Evolutionary conservation across 2,329 filamentous ascomycete genomes (phyloP), one percentile per base, ranked within the genome.

Genomic region (Phoma sp.): DNA sequence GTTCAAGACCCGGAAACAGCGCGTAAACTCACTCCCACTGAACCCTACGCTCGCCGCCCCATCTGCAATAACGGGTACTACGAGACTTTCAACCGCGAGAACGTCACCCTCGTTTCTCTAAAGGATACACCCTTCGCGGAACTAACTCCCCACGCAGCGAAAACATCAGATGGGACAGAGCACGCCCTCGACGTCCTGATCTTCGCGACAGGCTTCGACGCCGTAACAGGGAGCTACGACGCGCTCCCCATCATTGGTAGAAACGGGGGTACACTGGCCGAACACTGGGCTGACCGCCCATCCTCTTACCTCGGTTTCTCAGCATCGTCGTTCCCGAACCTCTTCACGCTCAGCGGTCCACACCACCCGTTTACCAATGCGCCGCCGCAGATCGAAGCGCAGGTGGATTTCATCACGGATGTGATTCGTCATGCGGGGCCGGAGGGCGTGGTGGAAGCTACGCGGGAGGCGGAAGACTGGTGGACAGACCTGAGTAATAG

Each of bases 141-240:
- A 5, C 15, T 46, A 5, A 46, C 42, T 2, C 30, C 42, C 3
- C 12, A n/a, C 10, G 42, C 32, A 18, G 21, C 32, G 17, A 46
- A 17, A 11, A 46, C 42, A 1, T 7, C 17, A 3, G 32, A 37
- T 15, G 15, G 38, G 12, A 12, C 5, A 10, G 42, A 46, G 15
- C 23, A 46, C 33, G 9, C 15, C 1, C 32, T 46, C 4, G 42
- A 46, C 10, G 32, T 46, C 32, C 23, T 46, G 2, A 46, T 46
- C 25, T 46, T 34, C 15, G 42, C 42, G 1, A 46, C 32, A 21
- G 42, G 42, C 7, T 46, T 36, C 17, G 42, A 46, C 14, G 42
- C 42, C 15, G 32, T 46, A n/a, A 46, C 42, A 3, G 42, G 42
- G 1, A 23, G 42, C n/a, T 33, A 36, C 15, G 30, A 33, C 14